Base-by-base conservation (phyloP, 2,329 filamentous ascomycete genomes). In the Ophiostoma australiae region DNA sequence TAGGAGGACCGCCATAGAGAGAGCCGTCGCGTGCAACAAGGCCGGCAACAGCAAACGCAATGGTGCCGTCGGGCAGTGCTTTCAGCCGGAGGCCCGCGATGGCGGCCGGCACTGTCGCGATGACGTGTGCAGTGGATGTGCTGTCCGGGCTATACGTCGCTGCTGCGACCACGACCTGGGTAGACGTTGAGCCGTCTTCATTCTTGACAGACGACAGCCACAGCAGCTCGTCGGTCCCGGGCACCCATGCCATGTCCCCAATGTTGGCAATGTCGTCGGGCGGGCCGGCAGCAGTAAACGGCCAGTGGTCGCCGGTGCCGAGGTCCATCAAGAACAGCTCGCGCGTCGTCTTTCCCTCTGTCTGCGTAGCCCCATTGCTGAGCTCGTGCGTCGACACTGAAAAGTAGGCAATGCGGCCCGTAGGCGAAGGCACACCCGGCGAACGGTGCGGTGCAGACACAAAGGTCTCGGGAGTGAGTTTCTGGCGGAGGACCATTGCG, bases 221-320 rank as follows among this genome's bases (percentile, higher is more conserved):
- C 17, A 80, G 65, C 31, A 82, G 73, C n/a, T 76, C 75, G 67
- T 77, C 72, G 5, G 35, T 41, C 6, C 48, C 77, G 3, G 79
- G 79, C 39, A 83, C 73, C 81, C 81, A 83, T 33, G 73, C 68
- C 1, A 77, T 77, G 33, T 81, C 78, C 68, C 78, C 76, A 3
- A 78, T 75, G 8, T 76, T 76, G 52, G 76, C 71, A 71, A 77
- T 75, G 15, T 75, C 75, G 11, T 75, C 75, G 58, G 58, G 58
- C 27, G 31, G 3, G 10, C 76, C 74, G 67, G 79, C 65, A 15
- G 69, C 70, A 3, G 73, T 17, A 6, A 73, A 69, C 8, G 66
- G 70, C 72, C 70, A 70, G 77, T 79, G 7, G 70, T 35, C 69
- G 7, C 78, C 77, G 1, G 75, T 77, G 10, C 74, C 71, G 7